Evolutionary conservation across 2,329 filamentous ascomycete species (phyloP).

Genomic region (Beauveria sp.): DNA sequence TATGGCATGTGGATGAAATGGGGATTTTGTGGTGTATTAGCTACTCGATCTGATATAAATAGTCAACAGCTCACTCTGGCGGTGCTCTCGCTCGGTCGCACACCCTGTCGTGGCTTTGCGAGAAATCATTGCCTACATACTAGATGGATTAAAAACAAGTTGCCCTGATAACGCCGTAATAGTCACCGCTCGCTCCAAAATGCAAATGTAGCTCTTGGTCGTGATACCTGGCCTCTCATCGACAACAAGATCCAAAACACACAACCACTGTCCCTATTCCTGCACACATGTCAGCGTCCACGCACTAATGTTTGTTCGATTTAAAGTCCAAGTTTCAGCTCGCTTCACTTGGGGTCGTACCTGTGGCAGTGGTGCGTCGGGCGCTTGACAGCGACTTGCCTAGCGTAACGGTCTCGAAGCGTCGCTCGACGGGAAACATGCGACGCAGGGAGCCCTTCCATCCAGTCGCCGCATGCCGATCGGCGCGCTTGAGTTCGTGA

Average conservation of each 20-base stretch:
- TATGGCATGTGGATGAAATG: too few species aligned
- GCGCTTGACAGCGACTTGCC: not conserved
- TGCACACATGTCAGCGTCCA: not conserved
- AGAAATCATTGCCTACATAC: too few species aligned
- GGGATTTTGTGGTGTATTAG: too few species aligned
- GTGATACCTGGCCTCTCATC: not conserved
- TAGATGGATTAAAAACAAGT: too few species aligned
- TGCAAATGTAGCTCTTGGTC: not conserved
- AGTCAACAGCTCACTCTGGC: too few species aligned
- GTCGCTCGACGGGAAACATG: not conserved
- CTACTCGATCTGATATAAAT: too few species aligned
- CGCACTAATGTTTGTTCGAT: not conserved
- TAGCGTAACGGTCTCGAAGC: slow-evolving; percentile 9
- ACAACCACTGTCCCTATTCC: not conserved
- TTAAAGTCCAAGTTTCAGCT: too few species aligned
- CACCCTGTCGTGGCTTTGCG: too few species aligned
- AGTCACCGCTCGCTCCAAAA: not conserved
- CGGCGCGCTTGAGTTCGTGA: not conserved
- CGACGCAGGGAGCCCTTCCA: slow-evolving; percentile 3
- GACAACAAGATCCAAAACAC: slow-evolving; percentile 5
- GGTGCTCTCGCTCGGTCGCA: too few species aligned
- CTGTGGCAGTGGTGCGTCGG: not conserved
- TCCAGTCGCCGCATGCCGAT: not conserved
- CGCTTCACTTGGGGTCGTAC: not conserved
- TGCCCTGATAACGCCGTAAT: too few species aligned